Conservation (phyloP, 768 basidiomycete species). For the Trametes villosa region DNA sequence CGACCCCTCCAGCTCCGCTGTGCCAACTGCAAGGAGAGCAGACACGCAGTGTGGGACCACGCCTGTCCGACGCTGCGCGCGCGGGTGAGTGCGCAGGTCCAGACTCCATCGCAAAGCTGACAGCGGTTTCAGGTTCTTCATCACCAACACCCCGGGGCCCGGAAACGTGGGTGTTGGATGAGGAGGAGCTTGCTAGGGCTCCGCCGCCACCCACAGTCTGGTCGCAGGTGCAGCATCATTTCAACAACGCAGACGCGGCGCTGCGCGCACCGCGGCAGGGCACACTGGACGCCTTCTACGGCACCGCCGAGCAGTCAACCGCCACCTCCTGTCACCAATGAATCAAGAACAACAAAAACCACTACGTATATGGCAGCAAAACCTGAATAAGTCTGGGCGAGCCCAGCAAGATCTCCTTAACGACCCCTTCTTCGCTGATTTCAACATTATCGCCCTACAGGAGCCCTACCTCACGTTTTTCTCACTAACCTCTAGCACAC, state of each 20-base stretch:
- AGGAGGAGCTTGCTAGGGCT: neutral
- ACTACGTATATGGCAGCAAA: neutral
- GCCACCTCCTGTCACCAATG: neutral
- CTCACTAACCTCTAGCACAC: slow-evolving; percentile 18
- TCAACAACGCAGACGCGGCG: neutral
- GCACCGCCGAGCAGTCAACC: neutral
- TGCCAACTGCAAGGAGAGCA: slow-evolving; percentile 30
- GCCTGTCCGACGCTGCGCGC: slow-evolving; percentile 20
- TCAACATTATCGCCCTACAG: neutral
- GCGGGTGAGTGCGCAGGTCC: neutral
- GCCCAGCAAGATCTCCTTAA: neutral
- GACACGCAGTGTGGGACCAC: slow-evolving; percentile 36
- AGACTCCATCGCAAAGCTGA: neutral
- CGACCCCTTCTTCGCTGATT: neutral
- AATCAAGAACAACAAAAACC: neutral
- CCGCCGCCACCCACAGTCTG: neutral
- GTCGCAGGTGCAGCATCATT: neutral
- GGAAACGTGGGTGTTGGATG: neutral
- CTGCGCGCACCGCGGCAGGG: neutral
- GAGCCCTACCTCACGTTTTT: slow-evolving; percentile 39
- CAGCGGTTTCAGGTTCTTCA: slow-evolving; percentile 13
- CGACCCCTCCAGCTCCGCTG: slow-evolving; percentile 18
- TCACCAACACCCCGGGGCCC: neutral
- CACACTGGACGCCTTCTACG: neutral
- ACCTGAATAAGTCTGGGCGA: neutral